phyloP scores from a whole-genome alignment of 176 grass and related monocot species.

The Saccharum spontaneum region DNA sequence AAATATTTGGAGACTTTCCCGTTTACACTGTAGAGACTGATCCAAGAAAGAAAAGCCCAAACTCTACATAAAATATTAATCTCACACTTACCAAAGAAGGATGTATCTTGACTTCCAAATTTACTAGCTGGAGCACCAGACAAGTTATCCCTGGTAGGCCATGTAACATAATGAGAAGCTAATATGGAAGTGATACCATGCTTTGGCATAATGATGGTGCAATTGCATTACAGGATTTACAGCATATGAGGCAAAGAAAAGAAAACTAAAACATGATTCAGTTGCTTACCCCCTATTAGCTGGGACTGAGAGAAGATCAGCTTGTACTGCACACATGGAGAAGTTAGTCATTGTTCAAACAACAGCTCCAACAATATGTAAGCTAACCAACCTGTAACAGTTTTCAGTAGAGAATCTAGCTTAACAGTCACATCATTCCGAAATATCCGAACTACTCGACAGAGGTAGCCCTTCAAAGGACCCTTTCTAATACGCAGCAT shows the following conservation, averaged over 20 bases:
- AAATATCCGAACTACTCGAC: conserved; percentile 81
- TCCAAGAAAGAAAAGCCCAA: conserved; percentile 5
- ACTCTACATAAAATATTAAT: conserved; percentile 21
- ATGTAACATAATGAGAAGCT: conserved; percentile 26
- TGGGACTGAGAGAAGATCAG: conserved; percentile 68
- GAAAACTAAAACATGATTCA: conserved; percentile 29
- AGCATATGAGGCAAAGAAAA: conserved; percentile 3
- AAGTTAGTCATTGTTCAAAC: conserved; percentile 31
- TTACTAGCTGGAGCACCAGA: conserved; percentile 50
- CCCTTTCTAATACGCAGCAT: conserved; percentile 83
- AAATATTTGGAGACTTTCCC: neutral
- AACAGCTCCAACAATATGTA: conserved; percentile 22
- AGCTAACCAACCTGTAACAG: conserved; percentile 88
- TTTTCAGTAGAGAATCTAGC: conserved; percentile 88
- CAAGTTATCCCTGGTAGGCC: conserved; percentile 47
- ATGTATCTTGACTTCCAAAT: conserved; percentile 57
- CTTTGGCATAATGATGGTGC: neutral
- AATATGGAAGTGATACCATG: conserved; percentile 31
- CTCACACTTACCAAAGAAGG: conserved; percentile 44
- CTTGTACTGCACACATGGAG: conserved; percentile 63
- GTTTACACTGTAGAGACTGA: conserved; percentile 6
- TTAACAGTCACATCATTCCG: conserved; percentile 94
- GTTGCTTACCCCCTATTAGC: conserved; percentile 66
- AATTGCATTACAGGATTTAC: neutral
- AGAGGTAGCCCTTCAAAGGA: conserved; percentile 97